These are phyloP conservation scores for Leccinum pellstonianum DNA, from an alignment of 768 basidiomycete genomes.

Conservation along the genomic window DNA sequence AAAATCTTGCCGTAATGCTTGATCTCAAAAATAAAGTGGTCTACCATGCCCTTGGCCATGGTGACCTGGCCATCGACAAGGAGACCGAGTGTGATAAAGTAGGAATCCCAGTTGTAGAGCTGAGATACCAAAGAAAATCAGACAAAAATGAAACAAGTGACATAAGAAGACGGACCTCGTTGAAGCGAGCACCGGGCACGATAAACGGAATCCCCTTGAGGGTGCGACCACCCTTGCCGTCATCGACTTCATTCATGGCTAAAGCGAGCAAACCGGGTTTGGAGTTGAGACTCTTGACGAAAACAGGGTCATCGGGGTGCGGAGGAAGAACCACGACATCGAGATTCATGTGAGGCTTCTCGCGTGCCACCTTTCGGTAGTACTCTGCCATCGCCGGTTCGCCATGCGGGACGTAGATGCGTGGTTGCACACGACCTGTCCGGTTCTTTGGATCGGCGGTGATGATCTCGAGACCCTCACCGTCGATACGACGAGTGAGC, in stretches of 20 bases:
- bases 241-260: conserved; percentile 91
- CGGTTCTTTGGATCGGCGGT: conserved; percentile 98
- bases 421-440: conserved; percentile 82
- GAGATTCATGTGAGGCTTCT: conserved; percentile 92
- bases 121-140: conserved; percentile 30
- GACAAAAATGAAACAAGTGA: background rate
- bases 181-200: conserved; percentile 93
- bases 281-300: conserved; percentile 89
- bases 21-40: conserved; percentile 99
- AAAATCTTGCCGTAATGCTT: conserved; percentile 96
- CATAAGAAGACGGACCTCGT: conserved; percentile 61
- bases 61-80: conserved; percentile 92
- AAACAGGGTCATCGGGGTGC: conserved; percentile 82
- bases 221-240: conserved; percentile 72
- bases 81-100: conserved; percentile 91
- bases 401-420: conserved; percentile 92
- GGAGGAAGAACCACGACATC: conserved; percentile 89
- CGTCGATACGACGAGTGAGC: conserved; percentile 93
- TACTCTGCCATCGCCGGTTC: conserved; percentile 96
- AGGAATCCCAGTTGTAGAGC: conserved; percentile 96
- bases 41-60: conserved; percentile 97
- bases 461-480: conserved; percentile 95
- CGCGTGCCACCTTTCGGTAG: conserved; percentile 84
- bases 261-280: conserved; percentile 93
- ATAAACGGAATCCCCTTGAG: conserved; percentile 95